phyloP scores from a whole-genome alignment of 78 protist species.

The slime mould (Dictyostelium discoideum) region DNA sequence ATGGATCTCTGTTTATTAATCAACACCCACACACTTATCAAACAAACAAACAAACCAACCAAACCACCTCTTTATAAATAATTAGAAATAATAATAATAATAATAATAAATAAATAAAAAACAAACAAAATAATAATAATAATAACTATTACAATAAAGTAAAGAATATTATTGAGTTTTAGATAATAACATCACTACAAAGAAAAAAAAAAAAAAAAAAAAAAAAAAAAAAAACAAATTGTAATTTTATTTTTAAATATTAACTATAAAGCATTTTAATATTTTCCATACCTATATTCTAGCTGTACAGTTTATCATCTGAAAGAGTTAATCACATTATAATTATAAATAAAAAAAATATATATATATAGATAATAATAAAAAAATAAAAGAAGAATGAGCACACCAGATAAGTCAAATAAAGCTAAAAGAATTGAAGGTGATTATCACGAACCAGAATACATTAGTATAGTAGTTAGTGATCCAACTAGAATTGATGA shows the following conservation, averaged over 20 bases:
- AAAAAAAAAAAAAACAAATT: not conserved
- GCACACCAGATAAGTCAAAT: constrained; percentile 10
- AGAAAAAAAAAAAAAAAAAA: not conserved
- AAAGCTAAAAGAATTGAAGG: constrained; percentile 51
- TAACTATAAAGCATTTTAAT: not conserved
- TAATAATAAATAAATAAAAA: no score
- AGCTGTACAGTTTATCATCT: not conserved
- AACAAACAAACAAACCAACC: no score
- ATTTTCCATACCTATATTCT: not conserved
- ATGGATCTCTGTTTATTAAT: no score
- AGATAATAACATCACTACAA: not conserved
- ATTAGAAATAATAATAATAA: no score
- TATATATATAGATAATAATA: not conserved
- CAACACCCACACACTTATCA: no score
- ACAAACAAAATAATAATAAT: no score
- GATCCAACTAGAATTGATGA: constrained; percentile 65
- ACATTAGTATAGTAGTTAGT: constrained; percentile 52
- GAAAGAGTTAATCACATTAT: not conserved
- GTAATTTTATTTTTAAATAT: not conserved
- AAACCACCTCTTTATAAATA: no score
- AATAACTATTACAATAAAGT: no score
- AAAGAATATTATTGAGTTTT: no score
- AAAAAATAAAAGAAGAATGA: not conserved
- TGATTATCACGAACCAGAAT: constrained; percentile 77
- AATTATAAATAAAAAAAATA: not conserved